Evolutionary conservation across 352 stramenopile genomes (phyloP), one percentile per base, ranked within the genome.

Genomic region (Phytophthora hybrid): DNA sequence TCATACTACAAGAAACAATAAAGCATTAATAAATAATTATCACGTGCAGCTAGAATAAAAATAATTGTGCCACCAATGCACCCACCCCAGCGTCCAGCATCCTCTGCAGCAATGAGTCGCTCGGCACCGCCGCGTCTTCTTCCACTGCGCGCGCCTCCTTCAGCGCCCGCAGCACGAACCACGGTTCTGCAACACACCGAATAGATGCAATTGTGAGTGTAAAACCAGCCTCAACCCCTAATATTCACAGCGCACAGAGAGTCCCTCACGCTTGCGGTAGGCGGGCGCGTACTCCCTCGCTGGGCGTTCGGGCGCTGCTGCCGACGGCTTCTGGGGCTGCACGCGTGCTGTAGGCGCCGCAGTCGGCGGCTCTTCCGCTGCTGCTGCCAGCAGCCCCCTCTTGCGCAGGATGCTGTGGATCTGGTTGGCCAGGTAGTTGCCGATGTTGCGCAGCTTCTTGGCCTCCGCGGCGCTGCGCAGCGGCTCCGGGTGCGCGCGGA

Each of bases 391-490:
- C 18, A 77, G 51, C 3, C 71, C 70, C 44, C 83, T 67, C 59
- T 83, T 90, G n/a, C 84, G 69, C 19, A 96, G 65, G 47, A 95
- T 90, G 16, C 82, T 7, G 55, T 95, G 84, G 62, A 96, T 94
- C 69, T 95, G 86, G 74, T 94, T 94, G 54, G 87, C 87, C 64
- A 96, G 82, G 77, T 94, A 96, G 71, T 94, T 96, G 74, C 90
- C 90, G 19, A 96, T 87, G 67, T 93, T 82, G 46, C 76, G 72
- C 39, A 96, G 76, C 65, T 82, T 68, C 67, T 94, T 96, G 67
- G 90, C 90, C 60, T 95, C 77, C 2, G 64, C 62, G 6, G 73
- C 88, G 47, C 77, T 87, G 26, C 73, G 74, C 37, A 96, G 76
- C 11, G 66, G 63, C 58, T 77, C 66, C 0, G 66, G 53, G 58